Evolutionary conservation across 495 filamentous ascomycete genomes (phyloP).

Genomic region (Penicillium egyptiacum): DNA sequence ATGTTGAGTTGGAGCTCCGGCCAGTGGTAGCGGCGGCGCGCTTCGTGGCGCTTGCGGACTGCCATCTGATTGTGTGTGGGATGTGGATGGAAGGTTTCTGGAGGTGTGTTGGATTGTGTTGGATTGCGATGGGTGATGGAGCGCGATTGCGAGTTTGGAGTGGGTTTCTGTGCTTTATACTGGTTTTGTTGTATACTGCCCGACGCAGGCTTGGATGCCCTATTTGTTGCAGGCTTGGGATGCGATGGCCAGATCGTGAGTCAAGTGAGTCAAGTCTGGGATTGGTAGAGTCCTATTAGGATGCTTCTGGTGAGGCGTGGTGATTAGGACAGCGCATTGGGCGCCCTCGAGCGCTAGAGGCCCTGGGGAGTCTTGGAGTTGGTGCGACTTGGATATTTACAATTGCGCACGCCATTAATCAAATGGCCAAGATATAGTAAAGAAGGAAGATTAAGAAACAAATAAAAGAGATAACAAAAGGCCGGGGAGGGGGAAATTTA

Average conservation of each 20-base stretch:
- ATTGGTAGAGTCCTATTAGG: neutral
- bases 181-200: constrained; percentile 5
- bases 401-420: neutral
- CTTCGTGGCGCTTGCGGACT: constrained; percentile 23
- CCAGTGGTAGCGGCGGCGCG: constrained; percentile 81
- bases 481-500: constrained; percentile 15
- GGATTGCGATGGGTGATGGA: constrained; percentile 1
- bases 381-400: constrained; percentile 6
- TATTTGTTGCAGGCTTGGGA: constrained; percentile 4
- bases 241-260: neutral
- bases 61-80: constrained; percentile 20
- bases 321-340: constrained; percentile 29
- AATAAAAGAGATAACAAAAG: constrained; percentile 1
- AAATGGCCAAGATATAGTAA: constrained; percentile 1
- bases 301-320: constrained; percentile 6
- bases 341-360: constrained; percentile 19
- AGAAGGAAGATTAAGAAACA: neutral
- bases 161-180: constrained; percentile 7
- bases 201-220: constrained; percentile 4
- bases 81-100: neutral
- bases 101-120: neutral
- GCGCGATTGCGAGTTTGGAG: neutral
- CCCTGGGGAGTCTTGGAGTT: neutral
- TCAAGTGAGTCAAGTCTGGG: neutral
- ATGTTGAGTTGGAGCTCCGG: constrained; percentile 89